phyloP scores from a whole-genome alignment of 257 asterid species.

The Phtheirospermum japonicum region DNA sequence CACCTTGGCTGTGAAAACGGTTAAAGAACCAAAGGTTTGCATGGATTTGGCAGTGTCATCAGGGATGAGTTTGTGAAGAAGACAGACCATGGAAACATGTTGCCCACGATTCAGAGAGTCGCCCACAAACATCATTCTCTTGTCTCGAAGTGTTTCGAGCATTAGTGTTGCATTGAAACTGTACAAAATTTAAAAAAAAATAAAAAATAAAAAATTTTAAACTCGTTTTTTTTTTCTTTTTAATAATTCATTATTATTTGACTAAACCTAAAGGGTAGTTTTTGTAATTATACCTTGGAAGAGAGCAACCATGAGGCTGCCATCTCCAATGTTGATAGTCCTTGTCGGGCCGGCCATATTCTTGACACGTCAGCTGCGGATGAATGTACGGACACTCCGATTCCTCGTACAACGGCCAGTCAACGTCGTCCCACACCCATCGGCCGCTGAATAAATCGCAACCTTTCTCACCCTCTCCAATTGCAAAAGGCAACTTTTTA shows the following conservation, averaged over 20 bases:
- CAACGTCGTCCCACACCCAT: constrained; percentile 75
- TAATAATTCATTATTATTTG: too few species aligned
- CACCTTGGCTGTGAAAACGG: constrained; percentile 76
- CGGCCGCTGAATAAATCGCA: constrained; percentile 74
- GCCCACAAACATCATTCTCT: constrained; percentile 73
- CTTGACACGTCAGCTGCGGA: constrained; percentile 91
- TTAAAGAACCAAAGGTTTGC: constrained; percentile 38
- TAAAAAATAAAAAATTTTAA: too few species aligned
- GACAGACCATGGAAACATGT: constrained; percentile 66
- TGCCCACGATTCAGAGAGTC: constrained; percentile 82
- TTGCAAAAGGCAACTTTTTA: constrained; percentile 56
- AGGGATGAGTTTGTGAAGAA: constrained; percentile 55
- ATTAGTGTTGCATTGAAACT: constrained; percentile 71
- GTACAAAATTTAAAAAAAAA: constrained; percentile 20
- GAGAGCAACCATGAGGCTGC: constrained; percentile 79
- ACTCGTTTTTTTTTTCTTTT: too few species aligned
- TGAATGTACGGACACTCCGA: constrained; percentile 86
- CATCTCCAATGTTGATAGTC: constrained; percentile 86
- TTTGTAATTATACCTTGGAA: constrained; percentile 60
- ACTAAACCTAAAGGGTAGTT: too few species aligned
- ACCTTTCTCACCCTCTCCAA: constrained; percentile 46
- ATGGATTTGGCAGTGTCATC: constrained; percentile 53
- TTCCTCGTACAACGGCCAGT: constrained; percentile 72
- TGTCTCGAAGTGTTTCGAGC: constrained; percentile 68
- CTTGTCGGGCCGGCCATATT: constrained; percentile 81